These are phyloP conservation scores for Cucurbita ficifolia DNA, from an alignment of 306 rosid genomes.

Conservation along the genomic window DNA sequence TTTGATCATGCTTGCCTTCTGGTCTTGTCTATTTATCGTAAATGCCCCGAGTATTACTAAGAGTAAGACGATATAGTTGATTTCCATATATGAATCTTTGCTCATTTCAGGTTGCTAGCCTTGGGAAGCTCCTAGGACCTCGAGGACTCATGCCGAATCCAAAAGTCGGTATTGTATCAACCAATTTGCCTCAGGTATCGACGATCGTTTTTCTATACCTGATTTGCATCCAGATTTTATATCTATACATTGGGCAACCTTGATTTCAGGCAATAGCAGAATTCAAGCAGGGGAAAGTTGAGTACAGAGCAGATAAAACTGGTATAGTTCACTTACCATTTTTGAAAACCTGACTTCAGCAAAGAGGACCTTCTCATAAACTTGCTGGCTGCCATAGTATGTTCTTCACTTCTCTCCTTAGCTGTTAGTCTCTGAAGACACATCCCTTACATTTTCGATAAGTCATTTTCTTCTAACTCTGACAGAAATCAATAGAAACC, in stretches of 20 bases:
- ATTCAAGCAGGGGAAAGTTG: conserved; percentile 95
- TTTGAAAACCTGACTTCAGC: conserved; percentile 69
- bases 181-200: conserved; percentile 81
- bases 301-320: conserved; percentile 89
- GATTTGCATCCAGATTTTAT: not conserved
- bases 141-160: conserved; percentile 99
- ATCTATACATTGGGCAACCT: not conserved
- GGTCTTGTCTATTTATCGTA: not conserved
- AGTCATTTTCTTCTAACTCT: conserved; percentile 10
- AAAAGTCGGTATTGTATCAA: conserved; percentile 89
- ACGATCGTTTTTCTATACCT: not conserved
- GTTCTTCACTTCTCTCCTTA: conserved; percentile 13
- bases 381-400: conserved; percentile 71
- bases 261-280: conserved; percentile 71
- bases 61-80: not conserved
- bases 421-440: not conserved
- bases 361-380: conserved; percentile 80
- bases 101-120: conserved; percentile 70
- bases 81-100: conserved; percentile 10
- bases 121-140: conserved; percentile 93
- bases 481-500: conserved; percentile 79
- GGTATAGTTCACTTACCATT: conserved; percentile 92
- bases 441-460: not conserved
- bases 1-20: not conserved
- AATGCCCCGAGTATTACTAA: not conserved